Conservation (phyloP, 2,329 filamentous ascomycete genomes). For the Coleophoma eucalyptorum region DNA sequence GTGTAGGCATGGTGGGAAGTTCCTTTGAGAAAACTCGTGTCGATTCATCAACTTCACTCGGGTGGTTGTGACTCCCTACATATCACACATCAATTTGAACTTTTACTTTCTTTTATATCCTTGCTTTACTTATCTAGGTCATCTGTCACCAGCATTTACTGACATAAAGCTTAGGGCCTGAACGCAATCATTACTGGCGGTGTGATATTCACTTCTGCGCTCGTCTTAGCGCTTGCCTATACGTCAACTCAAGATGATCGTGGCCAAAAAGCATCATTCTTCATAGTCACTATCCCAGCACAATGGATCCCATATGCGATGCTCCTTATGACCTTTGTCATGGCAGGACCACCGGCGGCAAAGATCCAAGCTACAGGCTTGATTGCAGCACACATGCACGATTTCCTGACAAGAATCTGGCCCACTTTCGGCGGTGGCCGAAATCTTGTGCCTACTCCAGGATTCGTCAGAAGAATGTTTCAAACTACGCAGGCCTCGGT, state of each 20-base stretch:
- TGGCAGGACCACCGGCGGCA: constrained; percentile 53
- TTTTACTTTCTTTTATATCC: constrained; percentile 6
- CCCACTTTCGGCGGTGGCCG: constrained; percentile 82
- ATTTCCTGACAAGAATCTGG: constrained; percentile 85
- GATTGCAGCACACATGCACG: constrained; percentile 81
- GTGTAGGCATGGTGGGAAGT: constrained; percentile 53
- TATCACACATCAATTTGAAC: constrained; percentile 10
- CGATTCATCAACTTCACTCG: constrained; percentile 28
- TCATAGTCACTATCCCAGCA: constrained; percentile 78
- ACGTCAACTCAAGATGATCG: constrained; percentile 84
- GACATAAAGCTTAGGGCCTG: constrained; percentile 37
- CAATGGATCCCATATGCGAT: constrained; percentile 79
- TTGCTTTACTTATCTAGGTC: background rate
- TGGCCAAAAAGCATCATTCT: constrained; percentile 71
- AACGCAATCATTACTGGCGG: constrained; percentile 46
- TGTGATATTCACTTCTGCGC: constrained; percentile 52
- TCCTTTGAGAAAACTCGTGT: constrained; percentile 46
- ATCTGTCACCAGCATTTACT: constrained; percentile 16
- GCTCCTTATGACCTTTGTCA: constrained; percentile 70
- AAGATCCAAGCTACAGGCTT: constrained; percentile 72
- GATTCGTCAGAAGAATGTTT: constrained; percentile 66
- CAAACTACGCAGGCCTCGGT: constrained; percentile 38
- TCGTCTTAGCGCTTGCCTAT: constrained; percentile 78
- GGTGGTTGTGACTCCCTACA: constrained; percentile 34
- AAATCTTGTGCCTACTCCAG: constrained; percentile 73